A percentile compares a stretch with the other conserved stretches of the same genome.
Conservation (phyloP, 2,329 filamentous ascomycete genomes). For the Epichloe sp. region DNA sequence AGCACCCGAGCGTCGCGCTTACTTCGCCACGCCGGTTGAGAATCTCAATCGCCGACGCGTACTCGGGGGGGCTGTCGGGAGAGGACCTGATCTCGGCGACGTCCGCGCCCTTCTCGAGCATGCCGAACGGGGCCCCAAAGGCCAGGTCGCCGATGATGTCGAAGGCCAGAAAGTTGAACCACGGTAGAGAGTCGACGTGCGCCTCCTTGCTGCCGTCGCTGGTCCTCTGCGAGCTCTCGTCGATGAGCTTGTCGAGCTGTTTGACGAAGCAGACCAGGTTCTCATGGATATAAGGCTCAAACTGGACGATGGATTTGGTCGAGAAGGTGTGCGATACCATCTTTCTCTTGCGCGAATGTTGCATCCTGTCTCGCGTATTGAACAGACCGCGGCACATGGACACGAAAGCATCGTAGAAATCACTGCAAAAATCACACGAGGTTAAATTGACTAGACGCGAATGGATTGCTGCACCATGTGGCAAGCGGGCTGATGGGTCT, state of each 20-base stretch:
- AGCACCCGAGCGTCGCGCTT: constrained; percentile 63
- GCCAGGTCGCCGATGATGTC: constrained; percentile 36
- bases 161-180: constrained; percentile 50
- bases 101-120: constrained; percentile 66
- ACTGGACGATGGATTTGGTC: constrained; percentile 65
- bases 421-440: constrained; percentile 30
- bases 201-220: constrained; percentile 48
- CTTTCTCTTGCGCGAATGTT: constrained; percentile 84
- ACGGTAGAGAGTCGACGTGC: constrained; percentile 59
- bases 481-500: neutral
- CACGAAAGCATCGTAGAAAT: constrained; percentile 87
- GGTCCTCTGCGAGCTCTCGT: constrained; percentile 28
- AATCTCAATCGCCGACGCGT: constrained; percentile 72
- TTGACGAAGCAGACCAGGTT: constrained; percentile 63
- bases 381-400: constrained; percentile 77
- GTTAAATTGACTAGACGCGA: neutral
- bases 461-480: constrained; percentile 4
- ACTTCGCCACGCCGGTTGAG: constrained; percentile 82
- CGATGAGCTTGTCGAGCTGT: constrained; percentile 55
- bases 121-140: constrained; percentile 42
- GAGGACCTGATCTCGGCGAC: constrained; percentile 58
- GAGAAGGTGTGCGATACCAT: constrained; percentile 79
- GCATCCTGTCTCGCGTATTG: constrained; percentile 70
- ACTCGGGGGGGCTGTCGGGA: constrained; percentile 47
- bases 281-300: constrained; percentile 76